These are phyloP conservation scores for Cercospora sp. DNA, from an alignment of 2,329 filamentous ascomycete species.

Conservation along the genomic window DNA sequence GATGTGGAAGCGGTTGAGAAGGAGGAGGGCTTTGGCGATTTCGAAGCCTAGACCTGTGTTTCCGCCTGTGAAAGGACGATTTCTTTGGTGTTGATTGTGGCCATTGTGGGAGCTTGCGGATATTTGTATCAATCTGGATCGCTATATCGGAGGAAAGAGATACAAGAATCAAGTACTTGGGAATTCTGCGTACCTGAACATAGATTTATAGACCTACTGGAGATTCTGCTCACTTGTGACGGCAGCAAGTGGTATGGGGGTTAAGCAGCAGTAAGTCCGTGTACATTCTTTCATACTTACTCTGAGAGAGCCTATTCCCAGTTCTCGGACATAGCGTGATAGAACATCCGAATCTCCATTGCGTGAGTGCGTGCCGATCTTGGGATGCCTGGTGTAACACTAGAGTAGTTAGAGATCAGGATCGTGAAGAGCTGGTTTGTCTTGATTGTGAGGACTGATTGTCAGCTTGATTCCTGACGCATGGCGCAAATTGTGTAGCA, in stretches of 20 bases:
- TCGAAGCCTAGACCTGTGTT: conserved; percentile 60
- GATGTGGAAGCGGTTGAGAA: conserved; percentile 51
- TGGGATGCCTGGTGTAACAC: background rate
- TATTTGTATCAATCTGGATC: background rate
- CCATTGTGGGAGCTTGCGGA: background rate
- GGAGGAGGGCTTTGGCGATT: conserved; percentile 55
- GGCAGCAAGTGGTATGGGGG: background rate
- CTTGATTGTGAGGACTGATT: background rate
- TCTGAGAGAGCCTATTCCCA: background rate
- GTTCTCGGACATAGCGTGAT: background rate
- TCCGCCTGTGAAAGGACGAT: conserved; percentile 59
- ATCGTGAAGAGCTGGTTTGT: background rate
- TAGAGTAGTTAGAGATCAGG: background rate
- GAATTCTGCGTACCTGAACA: background rate
- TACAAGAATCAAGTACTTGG: too few species aligned
- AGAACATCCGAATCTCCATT: background rate
- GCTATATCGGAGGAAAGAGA: too few species aligned
- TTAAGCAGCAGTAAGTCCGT: background rate
- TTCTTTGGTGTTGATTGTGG: conserved; percentile 26
- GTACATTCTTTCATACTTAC: background rate
- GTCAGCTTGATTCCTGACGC: background rate
- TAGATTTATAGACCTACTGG: background rate
- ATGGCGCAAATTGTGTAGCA: background rate
- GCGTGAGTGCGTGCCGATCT: background rate
- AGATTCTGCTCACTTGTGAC: background rate